A percentile compares a stretch with the other conserved stretches of the same genome.
phyloP scores from a whole-genome alignment of 73 alveolate species.

The Paramecium octaurelia region DNA sequence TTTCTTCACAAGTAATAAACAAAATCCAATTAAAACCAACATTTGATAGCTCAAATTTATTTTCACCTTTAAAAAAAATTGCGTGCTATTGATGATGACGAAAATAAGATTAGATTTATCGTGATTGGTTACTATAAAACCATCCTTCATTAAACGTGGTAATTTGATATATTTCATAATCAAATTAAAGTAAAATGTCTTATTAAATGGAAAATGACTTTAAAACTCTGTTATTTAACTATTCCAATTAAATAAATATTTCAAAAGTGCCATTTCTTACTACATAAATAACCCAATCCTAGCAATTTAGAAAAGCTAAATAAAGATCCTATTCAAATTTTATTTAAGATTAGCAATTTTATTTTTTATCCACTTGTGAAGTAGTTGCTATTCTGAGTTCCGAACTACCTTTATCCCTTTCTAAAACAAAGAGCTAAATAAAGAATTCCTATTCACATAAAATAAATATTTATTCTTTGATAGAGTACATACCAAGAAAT shows the following conservation, averaged over 20 bases:
- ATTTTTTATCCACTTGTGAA: background rate
- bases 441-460: background rate
- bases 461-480: background rate
- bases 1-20: background rate
- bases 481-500: background rate
- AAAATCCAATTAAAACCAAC: background rate
- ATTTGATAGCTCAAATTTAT: background rate
- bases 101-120: background rate
- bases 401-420: background rate
- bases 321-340: background rate
- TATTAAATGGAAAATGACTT: background rate
- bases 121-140: background rate
- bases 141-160: background rate
- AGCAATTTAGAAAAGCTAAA: background rate
- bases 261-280: background rate
- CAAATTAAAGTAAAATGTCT: background rate
- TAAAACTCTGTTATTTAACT: background rate
- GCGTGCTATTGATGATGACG: background rate
- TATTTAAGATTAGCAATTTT: background rate
- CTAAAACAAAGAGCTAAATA: background rate
- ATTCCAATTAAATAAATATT: background rate
- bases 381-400: background rate
- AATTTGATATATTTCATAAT: background rate
- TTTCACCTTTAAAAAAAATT: background rate
- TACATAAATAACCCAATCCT: background rate